A percentile compares a stretch with the other conserved stretches of the same genome.
These are phyloP conservation scores for Cryptococcus deneoformans DNA, from an alignment of 1,284 basidiomycete species.

Conservation along the genomic window DNA sequence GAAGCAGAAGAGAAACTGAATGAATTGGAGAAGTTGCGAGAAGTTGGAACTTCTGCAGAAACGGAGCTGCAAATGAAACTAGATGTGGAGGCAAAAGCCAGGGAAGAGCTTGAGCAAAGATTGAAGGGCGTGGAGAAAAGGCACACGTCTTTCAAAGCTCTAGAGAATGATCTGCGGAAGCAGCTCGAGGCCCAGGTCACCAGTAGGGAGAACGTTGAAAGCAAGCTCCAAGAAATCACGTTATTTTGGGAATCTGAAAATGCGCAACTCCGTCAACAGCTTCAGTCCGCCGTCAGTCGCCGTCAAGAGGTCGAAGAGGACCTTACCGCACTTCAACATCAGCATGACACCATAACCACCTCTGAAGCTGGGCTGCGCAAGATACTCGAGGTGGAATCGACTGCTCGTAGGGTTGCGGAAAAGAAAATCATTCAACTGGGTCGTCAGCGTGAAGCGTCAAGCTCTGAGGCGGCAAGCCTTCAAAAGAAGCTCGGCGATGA, in stretches of 20 bases:
- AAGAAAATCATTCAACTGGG: slow-evolving; percentile 2
- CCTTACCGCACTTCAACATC: background rate
- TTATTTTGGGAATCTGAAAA: background rate
- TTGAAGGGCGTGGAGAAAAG: background rate
- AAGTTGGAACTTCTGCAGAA: slow-evolving; percentile 2
- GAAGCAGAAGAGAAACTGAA: slow-evolving; percentile 4
- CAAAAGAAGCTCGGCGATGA: background rate
- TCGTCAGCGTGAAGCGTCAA: background rate
- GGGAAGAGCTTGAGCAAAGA: background rate
- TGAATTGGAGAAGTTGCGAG: background rate
- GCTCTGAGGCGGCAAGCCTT: background rate
- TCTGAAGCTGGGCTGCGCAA: background rate
- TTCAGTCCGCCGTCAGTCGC: background rate
- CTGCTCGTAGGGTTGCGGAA: background rate
- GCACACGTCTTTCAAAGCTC: background rate
- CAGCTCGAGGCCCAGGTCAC: background rate
- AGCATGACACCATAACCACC: background rate
- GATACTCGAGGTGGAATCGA: background rate
- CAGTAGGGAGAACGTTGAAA: background rate
- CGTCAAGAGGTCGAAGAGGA: background rate
- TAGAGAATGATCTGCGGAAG: background rate
- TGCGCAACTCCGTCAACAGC: background rate
- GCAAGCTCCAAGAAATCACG: background rate
- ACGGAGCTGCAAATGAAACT: background rate
- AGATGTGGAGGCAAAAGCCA: background rate